A percentile compares a stretch with the other conserved stretches of the same genome.
These are phyloP conservation scores for Candida maris DNA, from an alignment of 805 yeast genomes.

Conservation along the genomic window DNA sequence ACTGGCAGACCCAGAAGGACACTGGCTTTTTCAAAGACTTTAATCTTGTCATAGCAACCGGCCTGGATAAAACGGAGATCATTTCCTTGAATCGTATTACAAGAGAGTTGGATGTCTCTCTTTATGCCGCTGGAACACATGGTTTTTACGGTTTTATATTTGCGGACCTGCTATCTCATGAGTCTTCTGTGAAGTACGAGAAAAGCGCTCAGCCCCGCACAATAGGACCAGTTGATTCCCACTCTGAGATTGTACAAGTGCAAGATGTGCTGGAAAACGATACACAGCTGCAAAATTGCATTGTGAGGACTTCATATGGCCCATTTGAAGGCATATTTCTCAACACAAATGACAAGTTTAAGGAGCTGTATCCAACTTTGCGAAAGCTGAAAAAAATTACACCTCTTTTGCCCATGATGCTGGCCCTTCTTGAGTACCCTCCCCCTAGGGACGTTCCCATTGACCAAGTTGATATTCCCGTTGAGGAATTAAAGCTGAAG, in stretches of 20 bases:
- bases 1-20: slow-evolving; percentile 24
- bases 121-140: slow-evolving; percentile 64
- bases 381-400: slow-evolving; percentile 47
- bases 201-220: slow-evolving; percentile 46
- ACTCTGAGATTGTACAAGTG: slow-evolving; percentile 42
- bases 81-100: slow-evolving; percentile 50
- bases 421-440: slow-evolving; percentile 52
- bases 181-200: slow-evolving; percentile 49
- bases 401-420: slow-evolving; percentile 55
- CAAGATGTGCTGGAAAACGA: slow-evolving; percentile 35
- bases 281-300: slow-evolving; percentile 33
- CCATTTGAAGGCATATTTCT: slow-evolving; percentile 35
- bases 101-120: slow-evolving; percentile 55
- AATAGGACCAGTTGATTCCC: slow-evolving; percentile 44
- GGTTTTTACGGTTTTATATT: slow-evolving; percentile 85
- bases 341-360: slow-evolving; percentile 32
- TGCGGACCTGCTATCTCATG: slow-evolving; percentile 69
- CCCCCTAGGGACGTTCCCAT: slow-evolving; percentile 23
- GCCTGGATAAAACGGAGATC: slow-evolving; percentile 43
- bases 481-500: slow-evolving; percentile 27
- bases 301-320: slow-evolving; percentile 36
- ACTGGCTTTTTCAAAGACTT: slow-evolving; percentile 47
- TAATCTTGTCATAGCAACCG: slow-evolving; percentile 75
- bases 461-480: slow-evolving; percentile 20
- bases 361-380: slow-evolving; percentile 21